phyloP scores from a whole-genome alignment of 805 yeast genomes.

The Candida dendrica region DNA sequence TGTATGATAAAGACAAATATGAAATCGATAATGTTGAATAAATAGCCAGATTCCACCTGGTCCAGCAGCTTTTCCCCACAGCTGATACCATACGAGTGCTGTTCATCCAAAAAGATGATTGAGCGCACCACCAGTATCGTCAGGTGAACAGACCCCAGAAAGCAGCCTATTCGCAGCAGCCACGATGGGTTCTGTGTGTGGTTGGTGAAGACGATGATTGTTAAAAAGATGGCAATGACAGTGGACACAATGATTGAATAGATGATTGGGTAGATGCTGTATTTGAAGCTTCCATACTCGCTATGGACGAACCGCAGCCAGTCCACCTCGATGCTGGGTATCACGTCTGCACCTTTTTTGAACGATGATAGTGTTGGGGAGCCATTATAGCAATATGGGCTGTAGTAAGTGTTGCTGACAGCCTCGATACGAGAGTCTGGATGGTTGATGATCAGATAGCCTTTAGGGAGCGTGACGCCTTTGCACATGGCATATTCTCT shows the following conservation, averaged over 20 bases:
- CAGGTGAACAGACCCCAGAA: slow-evolving; percentile 49
- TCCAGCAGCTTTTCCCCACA: slow-evolving; percentile 38
- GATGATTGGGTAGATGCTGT: slow-evolving; percentile 54
- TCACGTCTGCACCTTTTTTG: slow-evolving; percentile 19
- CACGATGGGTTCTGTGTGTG: slow-evolving; percentile 55
- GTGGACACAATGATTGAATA: slow-evolving; percentile 59
- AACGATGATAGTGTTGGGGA: slow-evolving; percentile 30
- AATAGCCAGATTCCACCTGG: slow-evolving; percentile 33
- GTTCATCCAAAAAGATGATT: slow-evolving; percentile 36
- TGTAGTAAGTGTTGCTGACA: slow-evolving; percentile 17
- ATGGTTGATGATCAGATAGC: slow-evolving; percentile 22
- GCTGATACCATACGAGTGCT: slow-evolving; percentile 33
- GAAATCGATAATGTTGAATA: slow-evolving; percentile 50
- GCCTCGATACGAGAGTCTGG: slow-evolving; percentile 8
- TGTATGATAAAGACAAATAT: slow-evolving; percentile 51
- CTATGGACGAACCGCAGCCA: slow-evolving; percentile 41
- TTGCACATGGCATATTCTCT: slow-evolving; percentile 25
- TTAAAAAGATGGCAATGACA: slow-evolving; percentile 55
- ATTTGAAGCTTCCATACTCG: slow-evolving; percentile 39
- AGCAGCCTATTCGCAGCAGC: slow-evolving; percentile 41
- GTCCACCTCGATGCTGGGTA: slow-evolving; percentile 37
- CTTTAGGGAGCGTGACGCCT: slow-evolving; percentile 22
- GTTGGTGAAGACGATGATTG: slow-evolving; percentile 58
- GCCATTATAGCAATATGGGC: slow-evolving; percentile 25
- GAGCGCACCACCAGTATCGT: slow-evolving; percentile 41